A percentile compares a stretch with the other conserved stretches of the same genome.
These are phyloP conservation scores for Otatea glauca DNA, from an alignment of 176 grass and related monocot species.

Conservation along the genomic window DNA sequence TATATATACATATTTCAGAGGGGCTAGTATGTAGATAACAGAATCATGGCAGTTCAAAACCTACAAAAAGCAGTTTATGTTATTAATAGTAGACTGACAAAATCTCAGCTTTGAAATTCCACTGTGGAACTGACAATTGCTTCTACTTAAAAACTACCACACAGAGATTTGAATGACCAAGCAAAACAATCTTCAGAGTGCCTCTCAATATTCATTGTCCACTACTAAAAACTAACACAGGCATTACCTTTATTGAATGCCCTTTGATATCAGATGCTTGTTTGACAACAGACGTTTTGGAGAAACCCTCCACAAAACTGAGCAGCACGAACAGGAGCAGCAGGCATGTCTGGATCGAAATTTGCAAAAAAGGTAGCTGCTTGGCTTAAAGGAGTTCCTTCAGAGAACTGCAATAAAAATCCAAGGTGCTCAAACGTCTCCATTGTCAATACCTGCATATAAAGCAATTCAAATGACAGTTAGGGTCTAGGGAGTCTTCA, in stretches of 20 bases:
- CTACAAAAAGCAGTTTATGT: conserved; percentile 42
- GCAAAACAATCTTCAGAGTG: conserved; percentile 7
- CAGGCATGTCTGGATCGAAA: no score
- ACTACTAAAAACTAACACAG: background rate
- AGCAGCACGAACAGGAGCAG: no score
- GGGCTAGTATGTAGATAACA: conserved; percentile 92
- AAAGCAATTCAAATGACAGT: no score
- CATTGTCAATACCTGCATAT: no score
- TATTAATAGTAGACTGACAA: conserved; percentile 2
- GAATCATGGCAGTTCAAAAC: conserved; percentile 99
- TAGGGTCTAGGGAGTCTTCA: no score
- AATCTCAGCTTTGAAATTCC: background rate
- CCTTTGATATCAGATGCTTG: conserved; percentile 85
- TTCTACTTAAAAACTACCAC: background rate
- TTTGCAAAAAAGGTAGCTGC: no score
- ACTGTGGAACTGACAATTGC: conserved; percentile 6
- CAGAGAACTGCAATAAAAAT: no score
- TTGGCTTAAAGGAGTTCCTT: no score
- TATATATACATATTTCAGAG: conserved; percentile 65
- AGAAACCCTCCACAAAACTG: no score
- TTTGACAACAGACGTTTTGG: no score
- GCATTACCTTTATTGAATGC: conserved; percentile 89
- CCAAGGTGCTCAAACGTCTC: no score
- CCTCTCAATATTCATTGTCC: background rate
- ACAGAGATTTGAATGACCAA: background rate